Evolutionary conservation across 805 yeast genomes (phyloP).

Genomic region (Komagataella pseudopastoris): DNA sequence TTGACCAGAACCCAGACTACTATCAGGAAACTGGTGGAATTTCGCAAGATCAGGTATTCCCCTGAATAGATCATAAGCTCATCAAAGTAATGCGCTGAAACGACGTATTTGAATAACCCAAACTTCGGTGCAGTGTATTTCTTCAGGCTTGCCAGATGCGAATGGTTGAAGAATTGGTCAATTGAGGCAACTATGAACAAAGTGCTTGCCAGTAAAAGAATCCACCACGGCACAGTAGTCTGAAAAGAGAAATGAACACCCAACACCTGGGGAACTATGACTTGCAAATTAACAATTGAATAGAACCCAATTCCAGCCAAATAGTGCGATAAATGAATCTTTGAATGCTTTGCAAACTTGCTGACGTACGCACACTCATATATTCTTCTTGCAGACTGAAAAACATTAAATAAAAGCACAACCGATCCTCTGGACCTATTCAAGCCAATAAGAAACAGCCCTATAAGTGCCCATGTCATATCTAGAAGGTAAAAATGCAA

Average conservation of each 20-base stretch:
- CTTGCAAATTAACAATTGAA: constrained; percentile 26
- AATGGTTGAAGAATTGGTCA: constrained; percentile 39
- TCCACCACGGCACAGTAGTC: neutral
- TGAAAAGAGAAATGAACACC: neutral
- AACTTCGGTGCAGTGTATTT: constrained; percentile 45
- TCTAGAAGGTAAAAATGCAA: constrained; percentile 46
- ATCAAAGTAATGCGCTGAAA: constrained; percentile 61
- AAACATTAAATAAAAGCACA: constrained; percentile 14
- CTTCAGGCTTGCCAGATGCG: constrained; percentile 28
- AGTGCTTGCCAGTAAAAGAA: constrained; percentile 3
- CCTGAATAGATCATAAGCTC: constrained; percentile 44
- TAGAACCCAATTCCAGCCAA: constrained; percentile 52
- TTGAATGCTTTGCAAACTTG: constrained; percentile 30
- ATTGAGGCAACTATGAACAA: constrained; percentile 21
- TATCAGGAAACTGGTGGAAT: constrained; percentile 11
- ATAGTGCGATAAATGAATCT: constrained; percentile 57
- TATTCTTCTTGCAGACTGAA: constrained; percentile 43
- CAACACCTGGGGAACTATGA: constrained; percentile 4
- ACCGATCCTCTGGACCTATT: constrained; percentile 4
- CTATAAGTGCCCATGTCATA: constrained; percentile 15
- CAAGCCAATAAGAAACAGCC: constrained; percentile 4
- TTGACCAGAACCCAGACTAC: constrained; percentile 28
- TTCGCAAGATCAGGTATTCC: constrained; percentile 8
- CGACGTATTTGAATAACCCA: constrained; percentile 33
- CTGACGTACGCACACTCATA: constrained; percentile 40